phyloP scores from a whole-genome alignment of 331 rosid genomes.

The Rosa hybrid region DNA sequence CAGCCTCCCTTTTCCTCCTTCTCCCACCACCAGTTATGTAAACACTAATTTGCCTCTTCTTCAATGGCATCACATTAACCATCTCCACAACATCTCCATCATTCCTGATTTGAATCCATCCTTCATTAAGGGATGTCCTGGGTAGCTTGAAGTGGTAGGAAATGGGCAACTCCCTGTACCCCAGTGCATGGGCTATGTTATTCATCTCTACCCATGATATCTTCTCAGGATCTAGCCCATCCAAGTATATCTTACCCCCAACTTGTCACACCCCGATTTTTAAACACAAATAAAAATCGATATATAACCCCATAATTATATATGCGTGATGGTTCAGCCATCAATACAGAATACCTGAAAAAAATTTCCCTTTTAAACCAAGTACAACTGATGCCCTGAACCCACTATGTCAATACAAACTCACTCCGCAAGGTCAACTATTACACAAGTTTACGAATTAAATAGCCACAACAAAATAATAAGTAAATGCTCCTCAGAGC shows the following conservation, averaged over 20 bases:
- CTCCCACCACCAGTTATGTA: background rate
- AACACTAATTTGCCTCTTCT: background rate
- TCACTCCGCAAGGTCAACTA: too few relatives aligned
- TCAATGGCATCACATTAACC: background rate
- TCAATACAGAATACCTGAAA: too few relatives aligned
- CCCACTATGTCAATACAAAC: too few relatives aligned
- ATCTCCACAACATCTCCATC: background rate
- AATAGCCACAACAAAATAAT: too few relatives aligned
- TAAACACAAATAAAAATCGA: too few relatives aligned
- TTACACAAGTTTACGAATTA: too few relatives aligned
- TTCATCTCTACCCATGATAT: background rate
- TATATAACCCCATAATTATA: too few relatives aligned
- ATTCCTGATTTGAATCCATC: background rate
- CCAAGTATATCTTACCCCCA: background rate
- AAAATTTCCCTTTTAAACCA: too few relatives aligned
- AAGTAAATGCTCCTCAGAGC: too few relatives aligned
- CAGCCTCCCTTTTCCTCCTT: background rate
- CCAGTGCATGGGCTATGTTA: background rate
- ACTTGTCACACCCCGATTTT: too few relatives aligned
- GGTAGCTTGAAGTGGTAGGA: background rate
- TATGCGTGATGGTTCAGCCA: too few relatives aligned
- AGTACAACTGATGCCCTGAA: too few relatives aligned
- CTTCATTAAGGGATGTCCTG: background rate
- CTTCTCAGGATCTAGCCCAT: background rate
- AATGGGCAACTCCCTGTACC: background rate